Evolutionary conservation across 2,329 filamentous ascomycete species (phyloP).

Genomic region (Claviceps digitariae): DNA sequence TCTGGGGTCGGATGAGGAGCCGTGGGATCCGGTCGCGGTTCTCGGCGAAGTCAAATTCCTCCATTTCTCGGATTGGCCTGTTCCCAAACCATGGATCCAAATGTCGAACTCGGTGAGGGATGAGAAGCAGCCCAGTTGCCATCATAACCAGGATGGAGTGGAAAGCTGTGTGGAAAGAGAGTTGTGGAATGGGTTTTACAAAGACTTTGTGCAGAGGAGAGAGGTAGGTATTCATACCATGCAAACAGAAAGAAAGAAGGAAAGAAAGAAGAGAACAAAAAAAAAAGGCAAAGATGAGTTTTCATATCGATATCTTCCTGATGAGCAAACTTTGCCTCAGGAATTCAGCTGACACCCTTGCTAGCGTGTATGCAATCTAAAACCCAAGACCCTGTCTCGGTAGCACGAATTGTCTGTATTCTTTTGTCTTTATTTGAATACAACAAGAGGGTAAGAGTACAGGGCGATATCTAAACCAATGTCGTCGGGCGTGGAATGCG

Average conservation of each 20-base stretch:
- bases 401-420: not conserved
- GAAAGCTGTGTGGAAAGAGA: slow-evolving; percentile 23
- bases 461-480: too few species aligned
- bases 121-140: slow-evolving; percentile 11
- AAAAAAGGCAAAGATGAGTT: too few species aligned
- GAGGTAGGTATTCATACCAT: not conserved
- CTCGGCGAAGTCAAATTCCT: slow-evolving; percentile 50
- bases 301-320: too few species aligned
- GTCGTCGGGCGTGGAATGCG: too few species aligned
- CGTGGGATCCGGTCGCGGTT: slow-evolving; percentile 41
- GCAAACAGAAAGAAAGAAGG: too few species aligned
- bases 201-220: slow-evolving; percentile 22
- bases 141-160: slow-evolving; percentile 27
- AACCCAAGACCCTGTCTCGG: not conserved
- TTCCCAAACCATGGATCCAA: slow-evolving; percentile 44
- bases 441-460: too few species aligned
- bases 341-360: not conserved
- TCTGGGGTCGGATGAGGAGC: slow-evolving; percentile 27
- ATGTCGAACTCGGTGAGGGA: slow-evolving; percentile 5
- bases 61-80: slow-evolving; percentile 60
- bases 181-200: slow-evolving; percentile 28
- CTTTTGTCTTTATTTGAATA: too few species aligned
- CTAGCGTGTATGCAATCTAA: not conserved
- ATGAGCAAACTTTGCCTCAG: not conserved
- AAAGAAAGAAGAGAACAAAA: too few species aligned